Percentiles rank a stretch among this genome's conserved stretches.
Conservation (phyloP, 495 filamentous ascomycete species). For the Aspergillus kassunensis region DNA sequence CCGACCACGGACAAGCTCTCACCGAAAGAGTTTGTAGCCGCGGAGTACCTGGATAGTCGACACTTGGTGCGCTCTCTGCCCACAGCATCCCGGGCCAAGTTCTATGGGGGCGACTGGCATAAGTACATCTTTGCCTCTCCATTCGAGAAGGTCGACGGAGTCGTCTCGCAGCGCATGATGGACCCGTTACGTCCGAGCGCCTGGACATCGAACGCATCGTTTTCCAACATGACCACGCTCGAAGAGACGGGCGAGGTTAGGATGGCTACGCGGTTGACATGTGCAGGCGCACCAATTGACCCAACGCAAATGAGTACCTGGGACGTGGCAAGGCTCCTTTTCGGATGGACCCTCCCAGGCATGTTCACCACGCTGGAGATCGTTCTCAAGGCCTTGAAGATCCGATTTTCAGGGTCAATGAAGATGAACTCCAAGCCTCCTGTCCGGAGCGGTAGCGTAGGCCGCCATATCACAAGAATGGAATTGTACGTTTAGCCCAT, state of each 20-base stretch:
- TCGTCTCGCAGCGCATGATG: slow-evolving; percentile 5
- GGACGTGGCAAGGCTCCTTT: background rate
- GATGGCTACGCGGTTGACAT: slow-evolving; percentile 10
- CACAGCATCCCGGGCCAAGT: background rate
- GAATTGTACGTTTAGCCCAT: slow-evolving; percentile 4
- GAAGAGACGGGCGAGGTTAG: slow-evolving; percentile 4
- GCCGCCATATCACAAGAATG: slow-evolving; percentile 1
- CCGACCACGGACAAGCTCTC: background rate
- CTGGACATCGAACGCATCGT: slow-evolving; percentile 6
- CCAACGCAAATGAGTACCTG: background rate
- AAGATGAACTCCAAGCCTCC: slow-evolving; percentile 11
- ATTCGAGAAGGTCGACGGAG: slow-evolving; percentile 13
- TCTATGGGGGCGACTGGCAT: slow-evolving; percentile 13
- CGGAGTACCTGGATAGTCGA: slow-evolving; percentile 1
- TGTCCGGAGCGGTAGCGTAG: slow-evolving; percentile 10
- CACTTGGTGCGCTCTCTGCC: background rate
- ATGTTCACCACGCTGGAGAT: slow-evolving; percentile 10
- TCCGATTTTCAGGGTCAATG: slow-evolving; percentile 4
- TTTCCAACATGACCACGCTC: slow-evolving; percentile 12
- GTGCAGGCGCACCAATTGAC: slow-evolving; percentile 5
- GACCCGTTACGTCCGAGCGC: background rate
- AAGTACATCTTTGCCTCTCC: slow-evolving; percentile 15
- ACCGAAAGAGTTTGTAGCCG: background rate
- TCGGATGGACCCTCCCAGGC: slow-evolving; percentile 8
- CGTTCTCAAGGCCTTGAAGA: slow-evolving; percentile 7